Percentiles rank a stretch among this genome's conserved stretches.
Evolutionary conservation across 805 yeast genomes (phyloP).

Genomic region (Lipomyces sp.): DNA sequence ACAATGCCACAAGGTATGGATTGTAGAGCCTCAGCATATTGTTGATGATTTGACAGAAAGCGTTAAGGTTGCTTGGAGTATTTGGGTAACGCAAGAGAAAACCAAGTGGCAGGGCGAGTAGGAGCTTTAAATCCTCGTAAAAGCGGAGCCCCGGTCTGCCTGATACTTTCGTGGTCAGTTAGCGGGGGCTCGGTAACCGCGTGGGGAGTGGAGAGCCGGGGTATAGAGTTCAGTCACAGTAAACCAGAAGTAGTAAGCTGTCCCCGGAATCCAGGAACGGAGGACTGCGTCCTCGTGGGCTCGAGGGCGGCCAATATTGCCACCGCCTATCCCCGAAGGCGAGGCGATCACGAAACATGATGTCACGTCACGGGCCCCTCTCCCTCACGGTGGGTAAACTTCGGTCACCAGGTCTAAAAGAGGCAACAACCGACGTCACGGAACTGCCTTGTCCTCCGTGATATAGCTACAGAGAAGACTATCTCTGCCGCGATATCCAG

Average conservation of each 20-base stretch:
- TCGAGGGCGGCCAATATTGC: no score
- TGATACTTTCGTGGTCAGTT: background rate
- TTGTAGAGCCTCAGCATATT: conserved; percentile 52
- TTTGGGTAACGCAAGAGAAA: background rate
- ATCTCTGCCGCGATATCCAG: no score
- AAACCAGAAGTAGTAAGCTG: background rate
- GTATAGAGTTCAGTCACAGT: background rate
- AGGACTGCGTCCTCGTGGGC: background rate
- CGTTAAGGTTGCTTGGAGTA: no score
- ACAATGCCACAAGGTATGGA: conserved; percentile 58
- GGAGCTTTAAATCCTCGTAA: background rate
- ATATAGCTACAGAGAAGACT: no score
- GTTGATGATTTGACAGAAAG: background rate
- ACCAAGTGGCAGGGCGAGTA: background rate
- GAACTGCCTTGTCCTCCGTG: no score
- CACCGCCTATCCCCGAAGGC: background rate
- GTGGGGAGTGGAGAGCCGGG: background rate
- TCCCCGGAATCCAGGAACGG: background rate
- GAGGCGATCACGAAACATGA: background rate
- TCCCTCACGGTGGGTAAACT: no score
- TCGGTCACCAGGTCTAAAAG: no score
- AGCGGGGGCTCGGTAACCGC: background rate
- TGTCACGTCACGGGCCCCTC: background rate
- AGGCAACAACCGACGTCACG: no score
- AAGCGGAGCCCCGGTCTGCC: background rate